Conservation (phyloP, 139 green algal species). For the Microglena sp. region DNA sequence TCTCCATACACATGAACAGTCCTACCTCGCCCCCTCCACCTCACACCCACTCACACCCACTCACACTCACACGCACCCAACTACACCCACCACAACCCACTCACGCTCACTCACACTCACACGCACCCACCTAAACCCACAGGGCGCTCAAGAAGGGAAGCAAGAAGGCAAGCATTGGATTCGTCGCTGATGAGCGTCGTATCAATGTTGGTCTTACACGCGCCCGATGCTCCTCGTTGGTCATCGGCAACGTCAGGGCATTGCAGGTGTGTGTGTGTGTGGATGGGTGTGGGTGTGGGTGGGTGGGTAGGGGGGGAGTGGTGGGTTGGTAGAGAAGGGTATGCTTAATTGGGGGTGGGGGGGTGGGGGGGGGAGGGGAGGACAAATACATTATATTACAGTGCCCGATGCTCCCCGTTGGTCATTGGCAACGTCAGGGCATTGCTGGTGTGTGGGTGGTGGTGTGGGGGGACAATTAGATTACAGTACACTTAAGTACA, state of each 20-base stretch:
- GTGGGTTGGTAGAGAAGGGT: too few relatives aligned
- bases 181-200: constrained; percentile 77
- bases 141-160: background rate
- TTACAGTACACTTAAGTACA: background rate
- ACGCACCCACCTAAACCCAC: background rate
- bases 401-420: constrained; percentile 62
- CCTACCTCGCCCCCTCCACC: background rate
- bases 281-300: too few relatives aligned
- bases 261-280: constrained; percentile 34
- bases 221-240: constrained; percentile 62
- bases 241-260: constrained; percentile 59
- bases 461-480: background rate
- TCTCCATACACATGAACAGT: too few relatives aligned
- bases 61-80: background rate
- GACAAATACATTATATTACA: too few relatives aligned
- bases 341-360: too few relatives aligned
- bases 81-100: background rate
- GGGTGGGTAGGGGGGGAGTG: too few relatives aligned
- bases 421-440: constrained; percentile 58
- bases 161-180: constrained; percentile 48
- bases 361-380: too few relatives aligned
- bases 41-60: background rate
- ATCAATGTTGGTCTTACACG: constrained; percentile 88
- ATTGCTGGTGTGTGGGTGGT: constrained; percentile 27
- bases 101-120: background rate